phyloP scores from a whole-genome alignment of 2,329 filamentous ascomycete species.

The Penicillium oxalicum region DNA sequence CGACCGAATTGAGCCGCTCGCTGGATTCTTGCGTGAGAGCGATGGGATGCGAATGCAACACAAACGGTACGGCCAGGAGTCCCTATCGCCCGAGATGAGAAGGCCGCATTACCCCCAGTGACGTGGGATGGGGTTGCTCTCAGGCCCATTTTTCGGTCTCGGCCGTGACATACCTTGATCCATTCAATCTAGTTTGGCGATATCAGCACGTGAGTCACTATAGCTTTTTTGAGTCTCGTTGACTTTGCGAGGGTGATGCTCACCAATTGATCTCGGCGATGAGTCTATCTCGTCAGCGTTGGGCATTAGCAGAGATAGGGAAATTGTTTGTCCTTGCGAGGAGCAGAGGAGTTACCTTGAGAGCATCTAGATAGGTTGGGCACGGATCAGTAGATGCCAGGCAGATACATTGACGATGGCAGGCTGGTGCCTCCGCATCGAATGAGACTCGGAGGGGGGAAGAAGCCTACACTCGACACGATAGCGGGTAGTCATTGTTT shows the following conservation, averaged over 20 bases:
- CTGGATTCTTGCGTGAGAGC: slow-evolving; percentile 70
- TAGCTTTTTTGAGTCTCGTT: too few relatives aligned
- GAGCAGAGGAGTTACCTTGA: slow-evolving; percentile 47
- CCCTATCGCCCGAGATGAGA: slow-evolving; percentile 38
- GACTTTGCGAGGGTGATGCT: slow-evolving; percentile 8
- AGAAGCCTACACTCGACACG: slow-evolving; percentile 62
- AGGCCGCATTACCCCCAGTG: too few relatives aligned
- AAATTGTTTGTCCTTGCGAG: too few relatives aligned
- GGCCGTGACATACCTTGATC: slow-evolving; percentile 62
- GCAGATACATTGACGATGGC: background rate
- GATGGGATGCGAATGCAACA: slow-evolving; percentile 90
- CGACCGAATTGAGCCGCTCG: slow-evolving; percentile 62
- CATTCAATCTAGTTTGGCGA: slow-evolving; percentile 60
- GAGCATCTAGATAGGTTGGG: slow-evolving; percentile 47
- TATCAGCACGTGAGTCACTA: background rate
- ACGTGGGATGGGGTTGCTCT: too few relatives aligned
- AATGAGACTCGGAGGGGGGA: background rate
- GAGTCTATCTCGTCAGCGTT: slow-evolving; percentile 56
- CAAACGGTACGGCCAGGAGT: slow-evolving; percentile 88
- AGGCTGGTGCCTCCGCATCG: background rate
- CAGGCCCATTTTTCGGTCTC: too few relatives aligned
- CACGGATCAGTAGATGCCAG: slow-evolving; percentile 10
- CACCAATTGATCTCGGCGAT: slow-evolving; percentile 84
- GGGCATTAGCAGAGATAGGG: slow-evolving; percentile 30
- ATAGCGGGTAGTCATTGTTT: slow-evolving; percentile 44